Evolutionary conservation across 2,329 filamentous ascomycete genomes (phyloP).

Genomic region (Septoria linicola): DNA sequence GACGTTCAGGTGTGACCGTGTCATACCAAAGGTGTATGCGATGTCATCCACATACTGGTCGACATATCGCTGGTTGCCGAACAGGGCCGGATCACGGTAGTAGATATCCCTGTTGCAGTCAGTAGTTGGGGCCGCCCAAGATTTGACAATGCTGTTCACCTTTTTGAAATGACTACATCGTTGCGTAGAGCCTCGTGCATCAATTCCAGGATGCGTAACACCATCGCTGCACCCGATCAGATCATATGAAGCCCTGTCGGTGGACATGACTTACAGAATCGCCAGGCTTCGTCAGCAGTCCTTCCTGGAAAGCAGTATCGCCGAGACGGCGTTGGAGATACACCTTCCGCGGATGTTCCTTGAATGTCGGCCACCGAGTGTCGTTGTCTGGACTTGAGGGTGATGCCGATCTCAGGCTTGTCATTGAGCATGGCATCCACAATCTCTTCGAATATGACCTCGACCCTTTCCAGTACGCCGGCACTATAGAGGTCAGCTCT

Average conservation of each 20-base stretch:
- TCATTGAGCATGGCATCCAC: constrained; percentile 50
- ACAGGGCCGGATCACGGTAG: constrained; percentile 72
- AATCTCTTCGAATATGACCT: constrained; percentile 55
- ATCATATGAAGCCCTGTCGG: not conserved
- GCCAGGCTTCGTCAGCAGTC: constrained; percentile 57
- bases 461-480: constrained; percentile 53
- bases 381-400: constrained; percentile 42
- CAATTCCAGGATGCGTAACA: constrained; percentile 56
- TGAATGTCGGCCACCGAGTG: no score
- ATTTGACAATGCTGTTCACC: constrained; percentile 40
- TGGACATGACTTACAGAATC: constrained; percentile 46
- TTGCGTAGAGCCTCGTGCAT: constrained; percentile 54
- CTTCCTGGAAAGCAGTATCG: constrained; percentile 55
- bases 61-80: constrained; percentile 66
- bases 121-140: constrained; percentile 13
- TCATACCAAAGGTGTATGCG: constrained; percentile 65
- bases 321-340: constrained; percentile 22
- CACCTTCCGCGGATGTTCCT: not conserved
- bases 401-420: constrained; percentile 50
- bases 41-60: constrained; percentile 73
- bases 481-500: constrained; percentile 13
- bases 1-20: constrained; percentile 67
- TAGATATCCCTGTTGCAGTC: constrained; percentile 65
- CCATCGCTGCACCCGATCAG: constrained; percentile 45
- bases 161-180: constrained; percentile 55